phyloP scores from a whole-genome alignment of 1,139 yeast genomes.

The Ogataea hybrid region DNA sequence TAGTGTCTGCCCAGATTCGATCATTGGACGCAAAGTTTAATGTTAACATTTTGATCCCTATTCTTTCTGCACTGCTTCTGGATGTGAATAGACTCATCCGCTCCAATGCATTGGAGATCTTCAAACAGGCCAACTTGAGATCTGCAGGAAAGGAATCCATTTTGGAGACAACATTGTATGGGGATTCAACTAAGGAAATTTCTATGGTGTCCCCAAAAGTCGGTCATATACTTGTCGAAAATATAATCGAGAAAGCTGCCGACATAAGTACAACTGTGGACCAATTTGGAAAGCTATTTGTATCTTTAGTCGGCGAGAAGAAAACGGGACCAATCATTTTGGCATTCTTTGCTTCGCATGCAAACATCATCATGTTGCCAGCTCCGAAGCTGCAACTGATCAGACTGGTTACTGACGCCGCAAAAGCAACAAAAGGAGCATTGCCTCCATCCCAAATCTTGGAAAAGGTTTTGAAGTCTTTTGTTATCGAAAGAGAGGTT shows the following conservation, averaged over 20 bases:
- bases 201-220: slow-evolving; percentile 69
- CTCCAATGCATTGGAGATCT: slow-evolving; percentile 30
- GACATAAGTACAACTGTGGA: slow-evolving; percentile 46
- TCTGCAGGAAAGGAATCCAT: slow-evolving; percentile 38
- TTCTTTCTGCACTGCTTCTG: slow-evolving; percentile 38
- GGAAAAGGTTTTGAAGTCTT: slow-evolving; percentile 37
- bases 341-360: slow-evolving; percentile 52
- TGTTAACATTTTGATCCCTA: slow-evolving; percentile 43
- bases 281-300: slow-evolving; percentile 35
- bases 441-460: slow-evolving; percentile 40
- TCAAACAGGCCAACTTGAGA: slow-evolving; percentile 36
- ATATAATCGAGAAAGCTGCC: slow-evolving; percentile 38
- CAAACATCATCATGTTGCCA: slow-evolving; percentile 42
- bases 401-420: slow-evolving; percentile 35
- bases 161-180: slow-evolving; percentile 44
- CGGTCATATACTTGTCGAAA: slow-evolving; percentile 45
- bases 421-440: slow-evolving; percentile 34
- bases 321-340: slow-evolving; percentile 43
- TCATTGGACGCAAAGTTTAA: slow-evolving; percentile 24
- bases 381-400: slow-evolving; percentile 43
- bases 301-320: slow-evolving; percentile 37
- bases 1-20: slow-evolving; percentile 38
- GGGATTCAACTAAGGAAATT: slow-evolving; percentile 40
- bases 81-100: slow-evolving; percentile 42
- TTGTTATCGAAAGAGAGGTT: slow-evolving; percentile 41